A percentile compares a stretch with the other conserved stretches of the same genome.
Conservation (phyloP, 306 rosid genomes). For the Dryas octopetala region DNA sequence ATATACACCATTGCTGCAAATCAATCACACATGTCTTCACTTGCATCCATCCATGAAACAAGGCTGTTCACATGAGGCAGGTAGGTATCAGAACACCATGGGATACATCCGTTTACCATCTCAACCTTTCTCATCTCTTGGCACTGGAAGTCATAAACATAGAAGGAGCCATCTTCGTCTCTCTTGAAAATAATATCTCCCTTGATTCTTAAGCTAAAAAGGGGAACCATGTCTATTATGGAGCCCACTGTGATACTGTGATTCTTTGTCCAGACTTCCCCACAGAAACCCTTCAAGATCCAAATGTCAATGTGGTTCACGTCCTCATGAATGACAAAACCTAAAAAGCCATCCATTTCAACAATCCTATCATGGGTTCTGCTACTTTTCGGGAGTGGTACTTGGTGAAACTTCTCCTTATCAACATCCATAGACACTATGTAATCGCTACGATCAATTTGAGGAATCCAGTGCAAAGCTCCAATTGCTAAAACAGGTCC, state of each 20-base stretch:
- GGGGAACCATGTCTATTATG: slow-evolving; percentile 44
- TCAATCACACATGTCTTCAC: neutral
- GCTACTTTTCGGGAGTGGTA: slow-evolving; percentile 35
- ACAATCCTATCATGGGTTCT: slow-evolving; percentile 35
- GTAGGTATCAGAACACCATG: neutral
- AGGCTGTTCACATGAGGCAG: slow-evolving; percentile 51
- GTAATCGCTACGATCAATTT: slow-evolving; percentile 29
- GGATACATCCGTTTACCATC: neutral
- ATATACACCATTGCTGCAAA: neutral
- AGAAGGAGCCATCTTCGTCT: slow-evolving; percentile 33
- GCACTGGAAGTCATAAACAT: slow-evolving; percentile 35
- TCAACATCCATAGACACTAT: slow-evolving; percentile 39
- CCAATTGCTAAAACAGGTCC: slow-evolving; percentile 43
- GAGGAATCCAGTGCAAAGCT: slow-evolving; percentile 57
- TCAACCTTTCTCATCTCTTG: slow-evolving; percentile 33
- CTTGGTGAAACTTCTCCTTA: slow-evolving; percentile 40
- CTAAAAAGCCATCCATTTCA: slow-evolving; percentile 36
- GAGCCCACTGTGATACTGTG: slow-evolving; percentile 39
- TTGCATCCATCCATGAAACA: slow-evolving; percentile 39
- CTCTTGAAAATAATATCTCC: slow-evolving; percentile 45
- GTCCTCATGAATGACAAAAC: slow-evolving; percentile 34
- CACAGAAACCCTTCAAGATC: slow-evolving; percentile 41
- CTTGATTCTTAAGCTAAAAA: slow-evolving; percentile 36
- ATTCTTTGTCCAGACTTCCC: slow-evolving; percentile 47
- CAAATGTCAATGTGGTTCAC: slow-evolving; percentile 42